Conservation (phyloP, 345 rosid genomes). For the Lepidium sativum region DNA sequence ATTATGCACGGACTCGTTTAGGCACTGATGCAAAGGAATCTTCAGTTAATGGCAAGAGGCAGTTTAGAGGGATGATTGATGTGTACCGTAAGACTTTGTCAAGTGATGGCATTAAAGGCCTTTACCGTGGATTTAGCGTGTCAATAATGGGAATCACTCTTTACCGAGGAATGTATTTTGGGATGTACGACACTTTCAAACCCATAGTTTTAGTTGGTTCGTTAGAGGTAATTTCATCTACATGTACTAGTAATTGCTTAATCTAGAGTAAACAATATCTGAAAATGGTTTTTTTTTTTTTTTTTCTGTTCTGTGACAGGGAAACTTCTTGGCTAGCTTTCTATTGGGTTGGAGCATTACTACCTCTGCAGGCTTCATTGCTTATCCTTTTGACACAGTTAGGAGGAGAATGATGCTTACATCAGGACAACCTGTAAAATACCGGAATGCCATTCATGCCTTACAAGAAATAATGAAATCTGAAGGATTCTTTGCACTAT, state of each 20-base stretch:
- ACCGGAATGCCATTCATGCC: constrained; percentile 52
- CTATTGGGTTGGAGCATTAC: constrained; percentile 91
- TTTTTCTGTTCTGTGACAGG: constrained; percentile 37
- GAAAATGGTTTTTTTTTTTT: neutral
- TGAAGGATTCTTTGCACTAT: constrained; percentile 68
- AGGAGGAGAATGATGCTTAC: constrained; percentile 97
- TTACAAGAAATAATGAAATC: constrained; percentile 47
- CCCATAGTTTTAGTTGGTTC: constrained; percentile 81
- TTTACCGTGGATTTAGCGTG: constrained; percentile 84
- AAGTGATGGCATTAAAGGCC: constrained; percentile 63
- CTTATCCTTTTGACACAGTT: constrained; percentile 85
- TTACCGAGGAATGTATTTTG: constrained; percentile 91
- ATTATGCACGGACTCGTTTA: constrained; percentile 77
- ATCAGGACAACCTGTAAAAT: constrained; percentile 70
- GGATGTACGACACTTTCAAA: constrained; percentile 84
- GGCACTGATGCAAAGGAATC: constrained; percentile 73
- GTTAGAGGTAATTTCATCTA: constrained; percentile 44
- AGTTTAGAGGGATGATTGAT: constrained; percentile 74
- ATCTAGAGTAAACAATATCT: neutral
- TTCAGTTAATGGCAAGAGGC: constrained; percentile 47
- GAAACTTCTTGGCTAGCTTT: constrained; percentile 83
- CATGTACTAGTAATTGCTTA: neutral
- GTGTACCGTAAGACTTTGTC: constrained; percentile 69
- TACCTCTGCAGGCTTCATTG: constrained; percentile 72
- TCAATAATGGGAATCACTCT: constrained; percentile 88